Base-by-base conservation (phyloP, 1,284 basidiomycete species). In the Vanrija humicola region DNA sequence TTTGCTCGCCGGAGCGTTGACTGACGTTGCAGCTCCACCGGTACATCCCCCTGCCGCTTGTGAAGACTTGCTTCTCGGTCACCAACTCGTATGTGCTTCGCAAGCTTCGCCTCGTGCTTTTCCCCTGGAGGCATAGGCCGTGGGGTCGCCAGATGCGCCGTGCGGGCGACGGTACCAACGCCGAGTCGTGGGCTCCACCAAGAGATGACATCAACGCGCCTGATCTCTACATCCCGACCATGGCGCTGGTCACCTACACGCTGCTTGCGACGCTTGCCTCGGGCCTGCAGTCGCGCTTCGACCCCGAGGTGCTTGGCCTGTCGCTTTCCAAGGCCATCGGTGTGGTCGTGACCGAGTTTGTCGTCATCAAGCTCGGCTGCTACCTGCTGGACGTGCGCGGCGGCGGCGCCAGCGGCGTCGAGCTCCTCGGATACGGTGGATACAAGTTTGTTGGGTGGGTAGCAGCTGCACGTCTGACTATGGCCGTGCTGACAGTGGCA, bases 41-140 rank as follows among this genome's bases (percentile, higher is more conserved):
- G 9, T 76, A 80, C 48, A 80, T 90, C 59, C 91, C 90, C 2
- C 78, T 87, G 16, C 82, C 85, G 15, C 81, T 86, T 40, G 81
- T 98, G 56, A 97, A 97, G 72, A 88, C 93, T 69, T 89, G 92
- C 68, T 98, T 98, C 78, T 93, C 97, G 72, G 96, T 98, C 15
- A 94, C 91, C 21, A 98, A 97, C 74, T 88, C 86, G 2, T 98
- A 98, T 72, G 95, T 98, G 46, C 85, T 98, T 38, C 83, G 84
- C 69, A 98, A 98, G 74, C 80, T 98, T 5, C 84, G 84, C 16
- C 80, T 98, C 25, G 81, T 98, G n/a, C 79, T 98, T 43, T 98
- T 97, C 67, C 96, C 96, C 0, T 98, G 96, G 96, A 79, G 86
- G 43, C 94, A 98, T 70, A 85, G 83, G 58, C 86, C 89, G 0